phyloP scores from a whole-genome alignment of 495 filamentous ascomycete genomes.

The Aspergillus sparsus region DNA sequence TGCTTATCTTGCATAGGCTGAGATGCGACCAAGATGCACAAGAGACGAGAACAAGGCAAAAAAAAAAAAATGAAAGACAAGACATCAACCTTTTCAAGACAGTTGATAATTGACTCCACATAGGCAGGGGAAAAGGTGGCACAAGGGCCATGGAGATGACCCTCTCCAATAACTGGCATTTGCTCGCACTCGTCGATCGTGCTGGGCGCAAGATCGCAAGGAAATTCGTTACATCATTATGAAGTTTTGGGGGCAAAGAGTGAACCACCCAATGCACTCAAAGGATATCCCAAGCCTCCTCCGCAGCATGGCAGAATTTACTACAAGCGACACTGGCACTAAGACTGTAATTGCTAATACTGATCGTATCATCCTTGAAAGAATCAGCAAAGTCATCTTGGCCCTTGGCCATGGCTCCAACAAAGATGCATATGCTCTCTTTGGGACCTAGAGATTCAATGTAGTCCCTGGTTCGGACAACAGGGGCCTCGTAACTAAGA shows the following conservation, averaged over 20 bases:
- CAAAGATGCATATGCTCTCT: constrained; percentile 95
- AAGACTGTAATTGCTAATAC: constrained; percentile 96
- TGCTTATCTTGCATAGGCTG: not conserved
- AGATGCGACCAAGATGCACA: constrained; percentile 6
- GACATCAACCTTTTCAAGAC: constrained; percentile 15
- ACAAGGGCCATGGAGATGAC: constrained; percentile 7
- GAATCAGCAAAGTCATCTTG: constrained; percentile 91
- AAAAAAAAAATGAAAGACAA: not conserved
- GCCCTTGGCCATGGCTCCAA: constrained; percentile 98
- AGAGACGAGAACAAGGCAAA: constrained; percentile 11
- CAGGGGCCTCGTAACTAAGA: constrained; percentile 83
- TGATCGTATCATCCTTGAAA: constrained; percentile 94
- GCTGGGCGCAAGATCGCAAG: constrained; percentile 28
- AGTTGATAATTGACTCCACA: constrained; percentile 9
- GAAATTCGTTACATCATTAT: constrained; percentile 43
- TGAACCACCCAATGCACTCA: constrained; percentile 38
- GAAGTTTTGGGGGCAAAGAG: constrained; percentile 15
- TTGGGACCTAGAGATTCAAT: constrained; percentile 72
- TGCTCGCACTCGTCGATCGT: constrained; percentile 15
- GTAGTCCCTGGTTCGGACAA: constrained; percentile 87
- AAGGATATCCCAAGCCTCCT: constrained; percentile 93
- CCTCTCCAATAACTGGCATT: constrained; percentile 4
- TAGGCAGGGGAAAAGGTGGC: constrained; percentile 2
- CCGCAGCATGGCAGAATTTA: constrained; percentile 98
- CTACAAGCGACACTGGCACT: constrained; percentile 97